Base-by-base conservation (phyloP, 2,329 filamentous ascomycete genomes). In the Colletotrichum tropicicola region DNA sequence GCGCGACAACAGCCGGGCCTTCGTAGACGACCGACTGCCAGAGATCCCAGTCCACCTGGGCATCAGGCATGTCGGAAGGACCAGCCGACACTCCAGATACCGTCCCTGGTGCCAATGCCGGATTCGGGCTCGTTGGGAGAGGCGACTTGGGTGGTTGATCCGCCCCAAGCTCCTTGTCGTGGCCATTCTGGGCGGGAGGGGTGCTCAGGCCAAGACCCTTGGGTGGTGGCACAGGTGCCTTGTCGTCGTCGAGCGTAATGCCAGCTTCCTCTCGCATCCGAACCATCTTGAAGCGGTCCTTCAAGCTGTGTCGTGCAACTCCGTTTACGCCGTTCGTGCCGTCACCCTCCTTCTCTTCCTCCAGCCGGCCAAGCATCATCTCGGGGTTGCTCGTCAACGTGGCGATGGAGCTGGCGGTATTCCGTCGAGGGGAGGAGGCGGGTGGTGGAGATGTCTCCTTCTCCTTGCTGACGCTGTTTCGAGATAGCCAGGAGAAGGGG, bases 1-100 rank as follows among this genome's bases (percentile, higher is more conserved):
- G 89, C 10, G 93, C 92, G 52, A 98, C 92, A 9, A 93, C 95
- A 27, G 93, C 89, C 15, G 94, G 94, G 0, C 96, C 96, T 80
- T 98, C 93, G 70, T 98, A 97, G 32, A 99, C 96, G 4, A 99
- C 91, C 23, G 92, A 89, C 75, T 99, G 95, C 96, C 96, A 99
- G 39, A 99, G 81, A 77, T 99, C 96, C 96, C 96, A 99, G 74
- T 99, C 94, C n/a, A 99, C 96, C 23, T 92, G 90, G 15, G 84
- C 83, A 72, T 94, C 92, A 13, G 81, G 79, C 67, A 90, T 85
- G 21, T 89, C 88, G 3, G 92, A 90, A 8, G 91, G 92, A 1
- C 92, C 92, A 21, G 90, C 89, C 23, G 90, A 90, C 43, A 94
- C 88, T 6, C 95, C 94, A 10, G 93, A 90, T 7, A 91, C 93